Evolutionary conservation across 148 eudicot species (phyloP), one percentile per base, ranked within the genome.

Genomic region (Tetragonia tetragonoides): DNA sequence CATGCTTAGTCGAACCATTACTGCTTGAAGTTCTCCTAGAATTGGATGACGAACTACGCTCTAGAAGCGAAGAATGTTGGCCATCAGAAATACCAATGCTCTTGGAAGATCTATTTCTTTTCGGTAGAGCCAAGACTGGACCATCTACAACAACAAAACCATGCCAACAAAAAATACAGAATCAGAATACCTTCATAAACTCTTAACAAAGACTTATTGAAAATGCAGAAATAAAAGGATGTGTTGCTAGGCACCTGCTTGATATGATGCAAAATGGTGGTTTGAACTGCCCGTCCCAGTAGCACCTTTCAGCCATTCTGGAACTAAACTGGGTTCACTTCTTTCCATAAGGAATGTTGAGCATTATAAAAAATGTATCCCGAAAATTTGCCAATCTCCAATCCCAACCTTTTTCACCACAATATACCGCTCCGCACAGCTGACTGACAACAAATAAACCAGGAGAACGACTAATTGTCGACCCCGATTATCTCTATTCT

Each of bases 291-390:
- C 88, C 74, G 79, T 82, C 61, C 93, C 88, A 81, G 80, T 81
- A 75, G 87, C 68, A 67, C 82, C 82, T 86, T 89, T 88, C 88
- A 95, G 66, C 99, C 99, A 95, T 88, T 95, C 94, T 51, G 99
- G 99, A 84, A 81, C 93, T 80, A 95, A 91, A 82, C 90, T 84
- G 61, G 96, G 99, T 85, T 95, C 99, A 91, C 94, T 92, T 87
- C 76, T 87, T 77, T 95, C 98, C 98, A 95, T 95, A 82, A 90
- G 83, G 81, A 88, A 72, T 54, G 44, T 77, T 77, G 79, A 85
- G 74, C 97, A 91, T 91, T 83, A 87, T 86, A 85, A 79, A 53
- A 60, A 60, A 17, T 18, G 8, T 20, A 20, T 20, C 10, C n/a
- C n/a, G 10, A 60, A 6, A n/a, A 57, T n/a, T n/a, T 20, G 64